phyloP scores from a whole-genome alignment of 306 rosid genomes.

The Malus sylvestris region DNA sequence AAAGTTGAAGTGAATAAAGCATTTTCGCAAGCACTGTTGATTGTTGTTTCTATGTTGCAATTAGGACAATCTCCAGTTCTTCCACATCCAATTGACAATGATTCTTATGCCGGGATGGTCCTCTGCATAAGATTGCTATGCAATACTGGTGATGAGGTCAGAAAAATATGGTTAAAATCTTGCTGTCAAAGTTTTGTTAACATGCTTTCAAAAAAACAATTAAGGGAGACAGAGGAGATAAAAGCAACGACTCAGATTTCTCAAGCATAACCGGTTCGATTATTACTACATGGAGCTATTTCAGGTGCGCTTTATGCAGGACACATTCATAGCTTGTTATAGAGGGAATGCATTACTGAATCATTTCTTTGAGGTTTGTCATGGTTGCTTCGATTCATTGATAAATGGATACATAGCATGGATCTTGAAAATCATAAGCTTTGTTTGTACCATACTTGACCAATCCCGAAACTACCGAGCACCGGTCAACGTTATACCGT shows the following conservation, averaged over 20 bases:
- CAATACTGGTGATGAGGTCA: conserved; percentile 48
- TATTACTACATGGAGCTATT: too few relatives aligned
- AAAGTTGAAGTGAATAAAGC: too few relatives aligned
- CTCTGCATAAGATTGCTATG: conserved; percentile 56
- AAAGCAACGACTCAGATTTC: conserved; percentile 56
- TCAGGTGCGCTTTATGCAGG: too few relatives aligned
- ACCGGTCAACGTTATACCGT: too few relatives aligned
- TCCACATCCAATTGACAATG: conserved; percentile 60
- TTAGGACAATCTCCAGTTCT: conserved; percentile 57
- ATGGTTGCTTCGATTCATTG: too few relatives aligned
- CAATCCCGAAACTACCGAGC: too few relatives aligned
- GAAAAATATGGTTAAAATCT: conserved; percentile 53
- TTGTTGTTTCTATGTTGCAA: conserved; percentile 60
- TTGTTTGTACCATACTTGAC: too few relatives aligned
- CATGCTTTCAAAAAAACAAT: conserved; percentile 56
- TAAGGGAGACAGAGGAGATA: conserved; percentile 49
- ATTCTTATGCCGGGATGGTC: conserved; percentile 55
- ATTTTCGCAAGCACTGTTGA: conserved; percentile 17
- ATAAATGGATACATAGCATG: too few relatives aligned
- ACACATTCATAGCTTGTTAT: too few relatives aligned
- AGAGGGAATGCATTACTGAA: too few relatives aligned
- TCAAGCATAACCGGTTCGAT: conserved; percentile 49
- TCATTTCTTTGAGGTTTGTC: too few relatives aligned
- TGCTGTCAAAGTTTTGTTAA: conserved; percentile 65
- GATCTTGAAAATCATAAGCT: not conserved